Evolutionary conservation across 768 basidiomycete species (phyloP).

Genomic region (Leccinellum luteum): DNA sequence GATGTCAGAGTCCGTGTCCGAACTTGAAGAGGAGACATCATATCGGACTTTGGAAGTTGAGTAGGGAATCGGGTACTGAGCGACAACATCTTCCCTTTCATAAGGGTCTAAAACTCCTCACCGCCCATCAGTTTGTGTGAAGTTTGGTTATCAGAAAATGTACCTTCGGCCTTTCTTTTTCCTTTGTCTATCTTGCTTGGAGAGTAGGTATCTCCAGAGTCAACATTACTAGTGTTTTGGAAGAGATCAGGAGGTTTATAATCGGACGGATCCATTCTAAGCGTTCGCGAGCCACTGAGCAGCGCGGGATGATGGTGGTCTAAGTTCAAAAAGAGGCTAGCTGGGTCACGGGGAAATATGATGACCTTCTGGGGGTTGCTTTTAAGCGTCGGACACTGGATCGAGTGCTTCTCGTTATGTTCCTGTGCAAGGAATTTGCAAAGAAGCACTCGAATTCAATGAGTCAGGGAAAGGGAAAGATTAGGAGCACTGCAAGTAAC

Average conservation of each 20-base stretch:
- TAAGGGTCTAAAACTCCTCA: constrained; percentile 8
- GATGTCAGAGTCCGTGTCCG: neutral
- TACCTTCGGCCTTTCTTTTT: constrained; percentile 19
- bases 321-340: constrained; percentile 8
- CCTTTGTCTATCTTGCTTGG: constrained; percentile 18
- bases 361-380: constrained; percentile 12
- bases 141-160: neutral
- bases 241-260: constrained; percentile 16
- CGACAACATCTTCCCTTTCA: neutral
- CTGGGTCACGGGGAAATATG: neutral
- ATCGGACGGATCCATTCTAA: constrained; percentile 9
- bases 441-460: constrained; percentile 1
- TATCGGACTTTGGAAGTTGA: neutral
- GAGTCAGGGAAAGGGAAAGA: neutral
- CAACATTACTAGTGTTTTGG: neutral
- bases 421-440: constrained; percentile 8
- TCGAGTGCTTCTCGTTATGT: constrained; percentile 10
- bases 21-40: neutral
- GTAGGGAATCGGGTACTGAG: neutral
- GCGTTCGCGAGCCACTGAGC: neutral
- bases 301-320: neutral
- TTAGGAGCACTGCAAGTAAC: no score
- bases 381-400: constrained; percentile 2
- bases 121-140: neutral
- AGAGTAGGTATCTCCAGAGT: neutral